Evolutionary conservation across 805 yeast genomes (phyloP), one percentile per base, ranked within the genome.

Genomic region (Metschnikowia reukaufii): DNA sequence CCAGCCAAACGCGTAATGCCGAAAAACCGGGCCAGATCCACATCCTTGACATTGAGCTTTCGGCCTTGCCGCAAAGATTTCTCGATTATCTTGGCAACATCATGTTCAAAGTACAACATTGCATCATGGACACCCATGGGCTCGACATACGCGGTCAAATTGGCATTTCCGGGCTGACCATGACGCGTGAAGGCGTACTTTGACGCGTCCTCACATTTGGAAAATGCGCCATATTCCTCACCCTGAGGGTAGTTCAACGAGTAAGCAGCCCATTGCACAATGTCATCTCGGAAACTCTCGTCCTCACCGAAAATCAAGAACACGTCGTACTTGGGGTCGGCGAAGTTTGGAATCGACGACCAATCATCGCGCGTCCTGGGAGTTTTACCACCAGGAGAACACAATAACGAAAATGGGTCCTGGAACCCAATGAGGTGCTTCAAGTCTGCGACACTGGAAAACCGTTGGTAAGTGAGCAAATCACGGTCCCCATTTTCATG

Each of bases 251-350:
- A 62, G 33, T 57, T 60, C 23, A 69, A 55, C 4, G 73, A 71
- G 36, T 61, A 56, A 33, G 60, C 56, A 7, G 61, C 54, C 72
- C 73, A 72, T 38, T 61, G 63, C 39, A 65, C 54, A 18, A 70
- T 55, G 44, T 69, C 73, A 52, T 72, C 76, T 47, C 75, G 58
- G 49, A 72, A 72, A 15, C 60, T 56, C 51, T 72, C 77, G 44
- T 70, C 73, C 57, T 72, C 76, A 17, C 76, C 76, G 6, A 55
- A 49, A n/a, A 71, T 49, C 21, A 71, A 48, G 30, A 68, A 64
- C 2, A 71, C 62, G 30, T 60, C 62, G 36, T 45, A 45, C 1
- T 59, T 46, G 7, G 65, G 59, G 32, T 60, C 58, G 5, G 54
- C 57, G 43, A 62, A 66, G 27, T 66, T 63, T 4, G 68, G 64